These are phyloP conservation scores for Fusarium verrucosum DNA, from an alignment of 2,329 filamentous ascomycete genomes.

Conservation along the genomic window DNA sequence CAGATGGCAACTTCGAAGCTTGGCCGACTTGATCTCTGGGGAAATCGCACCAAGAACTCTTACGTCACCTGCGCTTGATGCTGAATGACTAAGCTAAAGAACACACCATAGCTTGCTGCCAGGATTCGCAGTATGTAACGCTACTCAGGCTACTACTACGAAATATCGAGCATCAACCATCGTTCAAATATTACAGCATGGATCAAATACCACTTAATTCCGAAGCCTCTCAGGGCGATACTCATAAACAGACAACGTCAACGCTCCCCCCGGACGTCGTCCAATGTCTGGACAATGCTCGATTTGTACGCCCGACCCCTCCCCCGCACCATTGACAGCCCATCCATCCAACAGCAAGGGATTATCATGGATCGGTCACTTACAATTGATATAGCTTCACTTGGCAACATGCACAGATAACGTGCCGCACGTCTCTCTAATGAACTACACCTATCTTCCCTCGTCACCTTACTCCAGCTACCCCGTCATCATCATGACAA, in stretches of 20 bases:
- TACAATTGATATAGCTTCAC: slow-evolving; percentile 73
- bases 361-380: slow-evolving; percentile 6
- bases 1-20: slow-evolving; percentile 28
- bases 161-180: slow-evolving; percentile 17
- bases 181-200: slow-evolving; percentile 49
- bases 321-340: slow-evolving; percentile 25
- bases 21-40: slow-evolving; percentile 20
- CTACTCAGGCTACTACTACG: slow-evolving; percentile 8
- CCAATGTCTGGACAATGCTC: slow-evolving; percentile 90
- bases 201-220: slow-evolving; percentile 77
- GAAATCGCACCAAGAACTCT: slow-evolving; percentile 8
- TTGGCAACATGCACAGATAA: slow-evolving; percentile 89
- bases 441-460: slow-evolving; percentile 99
- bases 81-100: slow-evolving; percentile 26
- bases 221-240: slow-evolving; percentile 78
- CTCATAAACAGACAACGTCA: slow-evolving; percentile 73
- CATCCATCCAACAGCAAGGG: slow-evolving; percentile 8
- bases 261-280: slow-evolving; percentile 85
- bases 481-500: slow-evolving; percentile 97
- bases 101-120: slow-evolving; percentile 11
- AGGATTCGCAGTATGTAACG: slow-evolving; percentile 32
- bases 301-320: slow-evolving; percentile 73
- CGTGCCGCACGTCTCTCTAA: slow-evolving; percentile 90
- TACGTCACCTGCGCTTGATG: slow-evolving; percentile 41
- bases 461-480: slow-evolving; percentile 72